phyloP scores from a whole-genome alignment of 139 green algal species.

The Edaphochlamys debaryana region DNA sequence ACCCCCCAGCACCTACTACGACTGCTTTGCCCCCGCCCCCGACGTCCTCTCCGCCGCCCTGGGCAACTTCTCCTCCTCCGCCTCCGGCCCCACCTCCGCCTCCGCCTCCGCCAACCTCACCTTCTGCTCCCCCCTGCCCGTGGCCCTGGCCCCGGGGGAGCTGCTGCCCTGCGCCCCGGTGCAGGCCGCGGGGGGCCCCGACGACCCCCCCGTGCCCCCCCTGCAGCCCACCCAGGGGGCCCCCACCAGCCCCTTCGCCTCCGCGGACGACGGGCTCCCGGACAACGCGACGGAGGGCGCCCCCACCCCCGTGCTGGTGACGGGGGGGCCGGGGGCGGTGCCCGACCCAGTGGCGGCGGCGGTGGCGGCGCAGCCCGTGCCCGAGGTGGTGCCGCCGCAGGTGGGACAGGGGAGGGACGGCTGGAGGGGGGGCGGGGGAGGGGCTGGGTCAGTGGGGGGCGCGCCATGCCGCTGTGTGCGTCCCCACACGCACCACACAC shows the following conservation, averaged over 20 bases:
- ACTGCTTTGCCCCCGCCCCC: constrained; percentile 16
- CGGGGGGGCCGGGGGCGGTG: too few species aligned
- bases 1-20: constrained; percentile 19
- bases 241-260: neutral
- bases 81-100: neutral
- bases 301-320: too few species aligned
- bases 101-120: neutral
- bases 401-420: neutral
- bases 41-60: neutral
- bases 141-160: neutral
- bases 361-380: neutral
- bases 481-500: neutral
- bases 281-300: neutral
- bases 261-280: neutral
- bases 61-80: neutral
- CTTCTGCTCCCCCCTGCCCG: neutral
- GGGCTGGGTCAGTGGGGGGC: too few species aligned
- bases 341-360: too few species aligned
- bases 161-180: constrained; percentile 5
- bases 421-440: neutral
- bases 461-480: neutral
- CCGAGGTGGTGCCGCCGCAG: neutral
- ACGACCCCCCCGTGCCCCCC: neutral
- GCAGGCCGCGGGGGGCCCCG: neutral
- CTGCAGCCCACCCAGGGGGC: neutral